A percentile compares a stretch with the other conserved stretches of the same genome.
phyloP scores from a whole-genome alignment of 2,329 filamentous ascomycete species.

The Aspergillus fumigatiaffinis region DNA sequence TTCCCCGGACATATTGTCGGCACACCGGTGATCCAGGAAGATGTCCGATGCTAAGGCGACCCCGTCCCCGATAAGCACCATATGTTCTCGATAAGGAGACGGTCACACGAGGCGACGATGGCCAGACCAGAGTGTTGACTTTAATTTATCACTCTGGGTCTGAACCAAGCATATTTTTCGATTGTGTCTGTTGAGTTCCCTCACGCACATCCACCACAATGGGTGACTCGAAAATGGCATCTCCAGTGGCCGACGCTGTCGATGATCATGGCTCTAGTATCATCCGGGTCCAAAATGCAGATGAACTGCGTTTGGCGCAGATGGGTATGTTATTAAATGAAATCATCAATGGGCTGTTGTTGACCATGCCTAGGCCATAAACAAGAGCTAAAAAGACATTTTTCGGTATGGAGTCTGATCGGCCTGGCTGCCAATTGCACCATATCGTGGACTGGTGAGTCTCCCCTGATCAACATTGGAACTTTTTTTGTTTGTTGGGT shows the following conservation, averaged over 20 bases:
- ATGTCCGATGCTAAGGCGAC: not conserved
- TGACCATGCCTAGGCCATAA: slow-evolving; percentile 36
- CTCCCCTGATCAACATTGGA: not conserved
- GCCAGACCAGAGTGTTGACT: not conserved
- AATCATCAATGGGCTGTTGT: not conserved
- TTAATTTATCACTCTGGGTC: not conserved
- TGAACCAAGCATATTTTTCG: too few relatives aligned
- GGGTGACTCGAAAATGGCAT: slow-evolving; percentile 8
- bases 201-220: slow-evolving; percentile 4
- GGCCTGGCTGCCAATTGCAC: slow-evolving; percentile 49
- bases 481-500: too few relatives aligned
- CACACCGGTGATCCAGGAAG: slow-evolving; percentile 2
- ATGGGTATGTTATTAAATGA: slow-evolving; percentile 34
- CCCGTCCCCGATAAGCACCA: not conserved
- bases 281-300: slow-evolving; percentile 29
- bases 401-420: slow-evolving; percentile 46
- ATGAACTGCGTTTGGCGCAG: slow-evolving; percentile 43
- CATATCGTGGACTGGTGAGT: slow-evolving; percentile 46
- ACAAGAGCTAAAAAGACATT: slow-evolving; percentile 49
- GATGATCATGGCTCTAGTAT: slow-evolving; percentile 3
- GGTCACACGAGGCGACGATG: not conserved
- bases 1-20: not conserved
- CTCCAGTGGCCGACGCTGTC: not conserved
- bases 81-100: not conserved
- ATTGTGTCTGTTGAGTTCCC: not conserved